Conservation (phyloP, 164 flowering plant genomes). For the Kalanchoe fedtschenkoi region DNA sequence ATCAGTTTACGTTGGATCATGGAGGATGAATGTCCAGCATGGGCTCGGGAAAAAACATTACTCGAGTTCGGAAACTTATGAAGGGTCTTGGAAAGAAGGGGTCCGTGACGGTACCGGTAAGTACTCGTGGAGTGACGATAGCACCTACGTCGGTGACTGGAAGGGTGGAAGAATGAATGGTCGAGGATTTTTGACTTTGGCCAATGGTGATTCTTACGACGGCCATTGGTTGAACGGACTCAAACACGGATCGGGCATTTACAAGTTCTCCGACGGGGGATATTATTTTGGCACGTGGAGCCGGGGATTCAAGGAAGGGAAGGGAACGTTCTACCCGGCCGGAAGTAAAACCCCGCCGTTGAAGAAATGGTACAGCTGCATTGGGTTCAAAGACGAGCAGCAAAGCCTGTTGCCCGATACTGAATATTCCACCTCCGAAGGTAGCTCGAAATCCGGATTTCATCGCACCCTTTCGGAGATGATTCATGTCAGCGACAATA, state of each 20-base stretch:
- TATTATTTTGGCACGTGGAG: constrained; percentile 85
- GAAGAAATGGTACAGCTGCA: constrained; percentile 22
- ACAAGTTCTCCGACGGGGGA: constrained; percentile 63
- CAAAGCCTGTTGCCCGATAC: constrained; percentile 19
- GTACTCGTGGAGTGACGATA: constrained; percentile 62
- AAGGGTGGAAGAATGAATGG: constrained; percentile 81
- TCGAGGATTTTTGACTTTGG: constrained; percentile 77
- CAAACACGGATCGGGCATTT: constrained; percentile 70
- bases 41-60: constrained; percentile 67
- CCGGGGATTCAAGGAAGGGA: constrained; percentile 77
- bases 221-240: constrained; percentile 78
- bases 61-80: constrained; percentile 60
- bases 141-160: constrained; percentile 67
- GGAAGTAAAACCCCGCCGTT: constrained; percentile 49
- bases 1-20: constrained; percentile 49
- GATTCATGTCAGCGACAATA: constrained; percentile 14
- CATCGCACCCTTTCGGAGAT: constrained; percentile 47
- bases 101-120: constrained; percentile 63
- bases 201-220: constrained; percentile 67
- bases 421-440: constrained; percentile 24
- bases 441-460: constrained; percentile 21
- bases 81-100: constrained; percentile 92
- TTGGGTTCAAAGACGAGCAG: constrained; percentile 16
- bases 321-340: constrained; percentile 70
- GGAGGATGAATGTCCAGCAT: constrained; percentile 75